A percentile compares a stretch with the other conserved stretches of the same genome.
Conservation (phyloP, 1,284 basidiomycete genomes). For the Cryptococcus floricola region DNA sequence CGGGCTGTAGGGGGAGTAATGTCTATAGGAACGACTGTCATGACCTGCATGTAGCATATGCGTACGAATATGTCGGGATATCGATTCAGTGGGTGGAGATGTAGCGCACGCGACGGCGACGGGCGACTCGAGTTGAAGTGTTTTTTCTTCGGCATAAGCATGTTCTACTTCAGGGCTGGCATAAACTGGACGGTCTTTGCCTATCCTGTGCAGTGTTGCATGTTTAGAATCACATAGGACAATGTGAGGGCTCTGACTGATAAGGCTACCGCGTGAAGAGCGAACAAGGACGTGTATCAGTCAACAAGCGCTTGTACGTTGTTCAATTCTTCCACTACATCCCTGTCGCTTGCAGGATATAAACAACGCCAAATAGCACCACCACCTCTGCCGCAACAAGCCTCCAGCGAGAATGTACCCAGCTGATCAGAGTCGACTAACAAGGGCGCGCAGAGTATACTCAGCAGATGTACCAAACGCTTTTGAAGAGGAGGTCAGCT, state of each 20-base stretch:
- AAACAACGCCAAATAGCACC: slow-evolving; percentile 16
- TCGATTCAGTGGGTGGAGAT: too few relatives aligned
- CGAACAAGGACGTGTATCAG: too few relatives aligned
- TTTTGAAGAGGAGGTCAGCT: not conserved
- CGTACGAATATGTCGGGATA: not conserved
- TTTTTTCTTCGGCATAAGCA: too few relatives aligned
- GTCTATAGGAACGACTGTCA: not conserved
- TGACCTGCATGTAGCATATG: not conserved
- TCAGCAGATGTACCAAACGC: not conserved
- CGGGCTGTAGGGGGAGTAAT: not conserved
- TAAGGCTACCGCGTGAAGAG: too few relatives aligned
- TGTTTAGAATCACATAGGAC: too few relatives aligned
- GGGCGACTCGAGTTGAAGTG: too few relatives aligned
- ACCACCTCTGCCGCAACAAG: slow-evolving; percentile 15
- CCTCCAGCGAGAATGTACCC: slow-evolving; percentile 18
- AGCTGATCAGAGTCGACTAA: slow-evolving; percentile 9
- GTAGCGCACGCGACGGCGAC: too few relatives aligned
- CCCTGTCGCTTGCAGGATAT: slow-evolving; percentile 20
- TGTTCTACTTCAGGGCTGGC: too few relatives aligned
- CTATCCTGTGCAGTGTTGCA: too few relatives aligned
- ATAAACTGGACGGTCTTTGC: too few relatives aligned
- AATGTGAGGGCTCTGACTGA: too few relatives aligned
- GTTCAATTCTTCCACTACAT: slow-evolving; percentile 2
- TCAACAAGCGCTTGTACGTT: too few relatives aligned
- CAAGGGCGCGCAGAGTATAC: not conserved